These are phyloP conservation scores for Hippophae tibetana DNA, from an alignment of 306 rosid species.

Conservation along the genomic window DNA sequence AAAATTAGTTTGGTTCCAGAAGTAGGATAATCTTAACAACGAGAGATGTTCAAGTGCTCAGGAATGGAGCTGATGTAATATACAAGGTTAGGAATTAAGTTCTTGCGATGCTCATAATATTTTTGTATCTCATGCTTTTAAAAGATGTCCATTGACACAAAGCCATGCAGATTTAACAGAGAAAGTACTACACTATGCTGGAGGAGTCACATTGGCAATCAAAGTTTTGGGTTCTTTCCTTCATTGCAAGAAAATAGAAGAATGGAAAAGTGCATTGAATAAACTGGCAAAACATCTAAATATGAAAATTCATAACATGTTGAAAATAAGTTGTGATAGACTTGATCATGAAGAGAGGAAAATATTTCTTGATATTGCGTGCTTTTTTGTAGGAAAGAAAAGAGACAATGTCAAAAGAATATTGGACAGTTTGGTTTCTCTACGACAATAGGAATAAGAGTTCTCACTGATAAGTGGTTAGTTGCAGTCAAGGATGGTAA, in stretches of 20 bases:
- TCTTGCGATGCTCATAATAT: not conserved
- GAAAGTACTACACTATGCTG: not conserved
- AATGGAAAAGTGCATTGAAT: not conserved
- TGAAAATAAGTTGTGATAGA: not conserved
- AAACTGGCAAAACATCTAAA: not conserved
- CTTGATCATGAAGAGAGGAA: not conserved
- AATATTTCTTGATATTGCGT: slow-evolving; percentile 6
- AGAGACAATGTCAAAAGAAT: not conserved
- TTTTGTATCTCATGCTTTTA: not conserved
- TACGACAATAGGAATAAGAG: not conserved
- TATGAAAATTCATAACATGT: not conserved
- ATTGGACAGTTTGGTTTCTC: not conserved
- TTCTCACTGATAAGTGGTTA: not conserved
- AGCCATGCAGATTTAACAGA: not conserved
- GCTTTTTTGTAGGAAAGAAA: not conserved
- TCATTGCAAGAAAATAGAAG: not conserved
- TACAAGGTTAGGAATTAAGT: not conserved
- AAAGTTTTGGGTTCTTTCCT: slow-evolving; percentile 1
- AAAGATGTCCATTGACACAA: not conserved
- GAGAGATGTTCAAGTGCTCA: not conserved
- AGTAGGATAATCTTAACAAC: slow-evolving; percentile 2
- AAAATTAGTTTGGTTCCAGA: not conserved
- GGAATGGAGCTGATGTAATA: not conserved
- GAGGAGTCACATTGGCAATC: not conserved
- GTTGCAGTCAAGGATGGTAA: not conserved